A percentile compares a stretch with the other conserved stretches of the same genome.
phyloP scores from a whole-genome alignment of 345 rosid species.

The Acer saccharum region DNA sequence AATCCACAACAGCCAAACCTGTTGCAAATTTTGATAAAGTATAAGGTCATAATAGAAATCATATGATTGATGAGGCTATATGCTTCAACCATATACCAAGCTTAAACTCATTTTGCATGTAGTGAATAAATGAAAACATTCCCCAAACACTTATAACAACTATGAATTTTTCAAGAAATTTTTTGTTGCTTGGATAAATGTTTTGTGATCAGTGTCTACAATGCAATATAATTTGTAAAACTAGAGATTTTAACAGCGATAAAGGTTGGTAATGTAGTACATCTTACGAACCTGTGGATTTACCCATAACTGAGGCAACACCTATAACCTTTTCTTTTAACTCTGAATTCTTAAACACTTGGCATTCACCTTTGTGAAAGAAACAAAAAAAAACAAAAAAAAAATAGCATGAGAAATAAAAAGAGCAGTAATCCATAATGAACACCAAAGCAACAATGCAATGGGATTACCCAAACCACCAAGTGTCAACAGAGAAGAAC shows the following conservation, averaged over 20 bases:
- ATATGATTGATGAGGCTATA: not conserved
- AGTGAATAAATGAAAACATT: not conserved
- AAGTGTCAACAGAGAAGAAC: constrained; percentile 52
- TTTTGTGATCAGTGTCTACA: too few species aligned
- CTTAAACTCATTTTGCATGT: not conserved
- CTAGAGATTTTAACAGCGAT: not conserved
- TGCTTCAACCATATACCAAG: not conserved
- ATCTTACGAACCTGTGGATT: constrained; percentile 65
- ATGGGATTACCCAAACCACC: constrained; percentile 42
- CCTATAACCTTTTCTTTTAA: constrained; percentile 40
- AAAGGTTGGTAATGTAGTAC: not conserved
- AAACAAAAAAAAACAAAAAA: not conserved
- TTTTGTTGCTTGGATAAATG: not conserved
- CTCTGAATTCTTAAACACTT: constrained; percentile 42
- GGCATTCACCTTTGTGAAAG: constrained; percentile 37
- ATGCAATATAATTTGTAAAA: too few species aligned
- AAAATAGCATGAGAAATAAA: not conserved
- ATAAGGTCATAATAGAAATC: not conserved
- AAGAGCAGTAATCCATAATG: not conserved
- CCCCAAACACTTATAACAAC: not conserved
- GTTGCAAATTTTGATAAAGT: constrained; percentile 21
- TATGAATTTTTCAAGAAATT: not conserved
- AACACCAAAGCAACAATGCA: not conserved
- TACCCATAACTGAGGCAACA: constrained; percentile 55
- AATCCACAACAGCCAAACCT: constrained; percentile 86